phyloP scores from a whole-genome alignment of 306 rosid genomes.

The Neltuma alba region DNA sequence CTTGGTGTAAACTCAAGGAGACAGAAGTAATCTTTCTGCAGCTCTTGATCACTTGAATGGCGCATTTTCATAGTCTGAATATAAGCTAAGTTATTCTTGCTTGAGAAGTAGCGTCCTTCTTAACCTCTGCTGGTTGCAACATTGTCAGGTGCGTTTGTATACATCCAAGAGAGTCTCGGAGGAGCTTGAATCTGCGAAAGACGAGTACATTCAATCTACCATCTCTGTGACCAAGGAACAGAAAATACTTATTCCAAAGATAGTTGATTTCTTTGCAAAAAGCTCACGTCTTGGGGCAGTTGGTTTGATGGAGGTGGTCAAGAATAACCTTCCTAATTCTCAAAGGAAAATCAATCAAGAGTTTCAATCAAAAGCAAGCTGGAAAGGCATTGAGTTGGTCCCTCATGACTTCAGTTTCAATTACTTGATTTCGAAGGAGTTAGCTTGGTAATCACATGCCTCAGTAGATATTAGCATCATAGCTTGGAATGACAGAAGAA shows the following conservation, averaged over 20 bases:
- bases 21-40: neutral
- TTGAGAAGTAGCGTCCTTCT: slow-evolving; percentile 13
- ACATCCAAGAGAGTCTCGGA: slow-evolving; percentile 79
- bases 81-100: slow-evolving; percentile 16
- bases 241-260: slow-evolving; percentile 78
- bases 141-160: slow-evolving; percentile 75
- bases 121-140: slow-evolving; percentile 30
- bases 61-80: neutral
- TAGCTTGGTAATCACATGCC: slow-evolving; percentile 57
- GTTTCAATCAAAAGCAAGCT: slow-evolving; percentile 54
- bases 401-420: slow-evolving; percentile 83
- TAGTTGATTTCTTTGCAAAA: slow-evolving; percentile 79
- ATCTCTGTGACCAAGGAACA: slow-evolving; percentile 63
- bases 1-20: slow-evolving; percentile 23
- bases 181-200: slow-evolving; percentile 89
- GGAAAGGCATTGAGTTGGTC: slow-evolving; percentile 70
- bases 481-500: slow-evolving; percentile 18
- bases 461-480: slow-evolving; percentile 10
- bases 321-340: slow-evolving; percentile 48
- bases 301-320: slow-evolving; percentile 63
- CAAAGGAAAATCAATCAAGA: slow-evolving; percentile 53
- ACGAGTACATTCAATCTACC: slow-evolving; percentile 81
- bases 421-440: slow-evolving; percentile 74
- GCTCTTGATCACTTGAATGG: neutral
- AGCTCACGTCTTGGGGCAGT: slow-evolving; percentile 60